Percentiles rank a stretch among this genome's conserved stretches.
phyloP scores from a whole-genome alignment of 345 rosid species.

The Dovyalis caffra region DNA sequence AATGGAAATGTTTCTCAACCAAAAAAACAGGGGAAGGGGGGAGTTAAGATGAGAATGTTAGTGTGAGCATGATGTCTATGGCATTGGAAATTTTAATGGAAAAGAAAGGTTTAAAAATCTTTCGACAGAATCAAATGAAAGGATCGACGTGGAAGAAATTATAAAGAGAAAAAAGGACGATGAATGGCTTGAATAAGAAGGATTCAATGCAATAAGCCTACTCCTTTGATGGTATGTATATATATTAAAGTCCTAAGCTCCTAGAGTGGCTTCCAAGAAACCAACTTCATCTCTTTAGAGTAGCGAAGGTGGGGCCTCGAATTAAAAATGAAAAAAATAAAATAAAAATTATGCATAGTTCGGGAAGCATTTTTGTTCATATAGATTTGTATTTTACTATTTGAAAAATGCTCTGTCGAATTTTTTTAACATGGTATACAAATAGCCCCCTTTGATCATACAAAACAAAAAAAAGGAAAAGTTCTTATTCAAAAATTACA shows the following conservation, averaged over 20 bases:
- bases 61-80: neutral
- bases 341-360: neutral
- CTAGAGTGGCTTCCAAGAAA: conserved; percentile 74
- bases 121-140: neutral
- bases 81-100: neutral
- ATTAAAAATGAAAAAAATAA: neutral
- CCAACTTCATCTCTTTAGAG: conserved; percentile 31
- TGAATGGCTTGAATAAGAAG: conserved; percentile 40
- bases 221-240: conserved; percentile 13
- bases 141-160: conserved; percentile 8
- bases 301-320: neutral
- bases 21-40: no score
- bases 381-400: neutral
- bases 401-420: neutral
- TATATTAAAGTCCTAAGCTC: conserved; percentile 28
- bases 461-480: no score
- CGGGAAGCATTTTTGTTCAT: neutral
- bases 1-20: neutral
- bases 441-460: neutral
- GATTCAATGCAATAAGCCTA: conserved; percentile 32
- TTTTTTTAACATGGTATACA: neutral
- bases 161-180: neutral
- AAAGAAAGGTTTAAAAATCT: neutral
- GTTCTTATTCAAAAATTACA: conserved; percentile 20
- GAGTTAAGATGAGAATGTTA: neutral